Base-by-base conservation (phyloP, 1,284 basidiomycete genomes). In the Fistulinella staudtii region DNA sequence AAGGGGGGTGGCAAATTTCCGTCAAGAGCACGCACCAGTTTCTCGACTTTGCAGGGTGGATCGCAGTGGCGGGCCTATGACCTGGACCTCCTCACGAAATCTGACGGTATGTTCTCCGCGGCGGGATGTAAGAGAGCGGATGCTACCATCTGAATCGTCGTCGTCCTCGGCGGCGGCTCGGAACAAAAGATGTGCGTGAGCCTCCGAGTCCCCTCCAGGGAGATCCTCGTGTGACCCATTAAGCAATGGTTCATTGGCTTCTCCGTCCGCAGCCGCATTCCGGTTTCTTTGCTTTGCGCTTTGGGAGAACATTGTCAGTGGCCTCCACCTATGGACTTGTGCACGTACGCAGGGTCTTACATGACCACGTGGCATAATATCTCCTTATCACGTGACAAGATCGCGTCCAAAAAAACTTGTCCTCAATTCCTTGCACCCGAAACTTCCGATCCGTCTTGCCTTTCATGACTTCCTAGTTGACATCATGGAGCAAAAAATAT, bases 41-140 rank as follows among this genome's bases (percentile, higher is more conserved):
- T 89, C 87, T 49, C 87, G 80, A 63, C 85, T 86, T 39, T 80
- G 70, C 30, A 73, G 67, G 20, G 82, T 87, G 15, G 86, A 89
- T 58, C 79, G 73, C 28, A 89, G 65, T 9, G 82, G 72, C 0
- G 80, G 85, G 8, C 73, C 73, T 54, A 85, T 80, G 31, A 85
- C 72, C 46, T 82, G 77, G 1, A 85, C 79, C 24, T 82, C 74
- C 41, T 86, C 82, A 42, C 76, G 69, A 54, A 86, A 86, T 29
- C 79, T 71, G 28, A 85, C 83, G 6, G 58, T 67, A 36, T 58
- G 47, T 39, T 64, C 56, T 40, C 50, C 51, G 7, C 55, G 56
- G 21, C 48, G 56, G 39, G 54, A 21, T 14, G 49, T 29, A 38
- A 44, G 25, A 15, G 51, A 46, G 53, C 63, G 58, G 21, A 64